Base-by-base conservation (phyloP, 73 alveolate species). In the Uronychia binucleata region DNA sequence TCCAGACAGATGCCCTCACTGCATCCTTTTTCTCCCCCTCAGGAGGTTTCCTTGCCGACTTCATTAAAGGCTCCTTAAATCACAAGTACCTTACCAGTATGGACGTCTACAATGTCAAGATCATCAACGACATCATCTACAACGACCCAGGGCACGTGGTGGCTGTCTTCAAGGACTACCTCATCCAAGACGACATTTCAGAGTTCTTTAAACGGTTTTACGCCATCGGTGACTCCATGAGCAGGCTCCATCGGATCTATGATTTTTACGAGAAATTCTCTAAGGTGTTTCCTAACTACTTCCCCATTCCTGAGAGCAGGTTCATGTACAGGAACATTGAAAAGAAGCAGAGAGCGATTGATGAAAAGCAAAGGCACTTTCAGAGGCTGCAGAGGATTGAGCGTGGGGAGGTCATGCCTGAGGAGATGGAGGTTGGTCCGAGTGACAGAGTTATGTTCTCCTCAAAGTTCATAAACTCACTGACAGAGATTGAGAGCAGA, bases 321-420 rank as follows among this genome's bases (percentile, higher is more conserved):
- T 87, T 89, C 86, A 75, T 93, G 84, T 93, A 78, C 74, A 93
- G 77, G 76, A 93, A 93, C 81, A 93, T 93, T 30, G 92, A 89
- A 81, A 92, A 82, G 67, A 93, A 93, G 58, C 94, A 93, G 81
- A 93, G 83, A 86, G 93, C 89, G 25, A 90, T 93, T 77, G 97
- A 93, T 86, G 95, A 93, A 75, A 93, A 93, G 79, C 91, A 93
- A 78, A 80, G 88, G 75, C 74, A 30, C 57, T n/a, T n/a, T n/a
- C n/a, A n/a, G n/a, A n/a, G n/a, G n/a, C n/a, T n/a, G n/a, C n/a
- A n/a, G n/a, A n/a, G n/a, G n/a, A n/a, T n/a, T n/a, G n/a, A n/a
- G n/a, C n/a, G n/a, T n/a, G n/a, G n/a, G n/a, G n/a, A n/a, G n/a
- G n/a, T n/a, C n/a, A n/a, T n/a, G n/a, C n/a, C n/a, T n/a, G n/a